Conservation (phyloP, 371 early-diverging fungal genomes). For the Mortierella sp. region DNA sequence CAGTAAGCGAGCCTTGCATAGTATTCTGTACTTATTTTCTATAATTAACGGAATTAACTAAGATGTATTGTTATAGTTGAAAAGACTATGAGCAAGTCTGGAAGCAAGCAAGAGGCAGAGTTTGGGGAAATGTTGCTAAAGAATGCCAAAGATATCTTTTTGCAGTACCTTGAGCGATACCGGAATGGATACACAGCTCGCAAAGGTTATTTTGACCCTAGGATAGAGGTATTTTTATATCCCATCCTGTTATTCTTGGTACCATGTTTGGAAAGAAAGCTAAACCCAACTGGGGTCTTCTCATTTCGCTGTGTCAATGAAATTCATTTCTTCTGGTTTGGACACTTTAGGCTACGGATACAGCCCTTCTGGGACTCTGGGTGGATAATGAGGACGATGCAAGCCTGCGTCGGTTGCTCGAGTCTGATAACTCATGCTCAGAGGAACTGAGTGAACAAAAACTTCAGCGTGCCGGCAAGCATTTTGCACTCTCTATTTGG, state of each 20-base stretch:
- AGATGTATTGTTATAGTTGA: conserved; percentile 17
- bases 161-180: conserved; percentile 61
- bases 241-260: no score
- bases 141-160: conserved; percentile 72
- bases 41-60: not conserved
- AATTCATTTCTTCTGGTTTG: no score
- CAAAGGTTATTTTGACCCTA: conserved; percentile 38
- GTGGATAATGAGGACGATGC: conserved; percentile 60
- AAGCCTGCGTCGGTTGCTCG: conserved; percentile 62
- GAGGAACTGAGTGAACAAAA: conserved; percentile 64
- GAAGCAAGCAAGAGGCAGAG: conserved; percentile 37
- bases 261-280: no score
- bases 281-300: no score
- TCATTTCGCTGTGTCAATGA: no score
- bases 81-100: conserved; percentile 16
- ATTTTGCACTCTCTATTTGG: conserved; percentile 75
- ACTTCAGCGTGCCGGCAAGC: conserved; percentile 57
- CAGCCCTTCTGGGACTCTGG: conserved; percentile 73
- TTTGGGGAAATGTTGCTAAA: conserved; percentile 61
- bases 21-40: not conserved
- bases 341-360: conserved; percentile 69
- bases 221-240: conserved; percentile 25
- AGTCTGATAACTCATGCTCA: conserved; percentile 66
- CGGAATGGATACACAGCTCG: conserved; percentile 42
- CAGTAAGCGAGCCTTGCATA: conserved; percentile 54